Conservation (phyloP, 2,329 filamentous ascomycete genomes). For the Stemphylium lycopersici region DNA sequence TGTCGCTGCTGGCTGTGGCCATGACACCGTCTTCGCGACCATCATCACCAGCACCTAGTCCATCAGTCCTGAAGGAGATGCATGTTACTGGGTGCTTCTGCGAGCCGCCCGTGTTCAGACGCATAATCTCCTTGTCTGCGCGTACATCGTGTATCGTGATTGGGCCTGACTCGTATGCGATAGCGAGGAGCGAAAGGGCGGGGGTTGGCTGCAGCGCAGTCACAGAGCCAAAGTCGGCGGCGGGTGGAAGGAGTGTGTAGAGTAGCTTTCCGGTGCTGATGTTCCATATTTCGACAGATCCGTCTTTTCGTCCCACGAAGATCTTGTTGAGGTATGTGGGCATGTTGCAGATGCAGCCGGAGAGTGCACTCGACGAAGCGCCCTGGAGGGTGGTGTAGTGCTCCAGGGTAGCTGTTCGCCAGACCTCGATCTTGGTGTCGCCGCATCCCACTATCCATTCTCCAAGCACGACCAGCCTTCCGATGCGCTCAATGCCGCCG, state of each 20-base stretch:
- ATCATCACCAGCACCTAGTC: slow-evolving; percentile 84
- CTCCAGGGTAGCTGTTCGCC: slow-evolving; percentile 82
- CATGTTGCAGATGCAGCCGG: slow-evolving; percentile 82
- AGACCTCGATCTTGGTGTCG: slow-evolving; percentile 79
- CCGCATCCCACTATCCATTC: slow-evolving; percentile 88
- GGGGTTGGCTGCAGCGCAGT: slow-evolving; percentile 85
- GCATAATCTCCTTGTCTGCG: slow-evolving; percentile 74
- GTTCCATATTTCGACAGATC: slow-evolving; percentile 96
- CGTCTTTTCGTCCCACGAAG: slow-evolving; percentile 84
- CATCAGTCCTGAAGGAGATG: slow-evolving; percentile 90
- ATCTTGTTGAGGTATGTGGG: slow-evolving; percentile 97
- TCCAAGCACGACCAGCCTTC: slow-evolving; percentile 81
- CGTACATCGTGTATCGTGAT: slow-evolving; percentile 82
- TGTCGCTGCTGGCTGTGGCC: slow-evolving; percentile 81
- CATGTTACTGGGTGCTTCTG: slow-evolving; percentile 71
- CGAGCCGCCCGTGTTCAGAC: slow-evolving; percentile 69
- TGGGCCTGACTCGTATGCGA: slow-evolving; percentile 82
- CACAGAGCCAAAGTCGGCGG: slow-evolving; percentile 75
- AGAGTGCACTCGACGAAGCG: slow-evolving; percentile 70
- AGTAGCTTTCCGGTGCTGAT: slow-evolving; percentile 88
- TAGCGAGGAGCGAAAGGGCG: slow-evolving; percentile 82
- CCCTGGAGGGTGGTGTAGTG: slow-evolving; percentile 83
- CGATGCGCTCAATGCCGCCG: slow-evolving; percentile 72
- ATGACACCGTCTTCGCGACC: slow-evolving; percentile 85
- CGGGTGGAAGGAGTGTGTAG: slow-evolving; percentile 83